Evolutionary conservation across 208 protist genomes (phyloP).

Genomic region (Trypanosomatidae sp.): DNA sequence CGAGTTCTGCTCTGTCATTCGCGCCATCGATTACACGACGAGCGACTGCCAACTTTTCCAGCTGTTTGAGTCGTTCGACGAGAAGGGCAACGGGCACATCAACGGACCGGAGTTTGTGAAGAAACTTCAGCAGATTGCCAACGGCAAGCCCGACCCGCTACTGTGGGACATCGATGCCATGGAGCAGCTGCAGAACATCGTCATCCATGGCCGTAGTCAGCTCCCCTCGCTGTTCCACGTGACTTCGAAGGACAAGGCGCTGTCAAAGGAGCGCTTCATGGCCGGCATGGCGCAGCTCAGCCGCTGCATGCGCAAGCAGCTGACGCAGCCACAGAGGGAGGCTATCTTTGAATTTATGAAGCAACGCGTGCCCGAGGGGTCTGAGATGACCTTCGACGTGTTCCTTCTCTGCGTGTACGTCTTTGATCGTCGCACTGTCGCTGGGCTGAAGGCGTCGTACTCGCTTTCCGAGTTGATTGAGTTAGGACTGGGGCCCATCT

Average conservation of each 20-base stretch:
- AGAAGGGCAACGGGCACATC: slow-evolving; percentile 55
- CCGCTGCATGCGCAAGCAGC: slow-evolving; percentile 78
- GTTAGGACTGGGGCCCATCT: slow-evolving; percentile 43
- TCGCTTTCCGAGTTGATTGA: slow-evolving; percentile 41
- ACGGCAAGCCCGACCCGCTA: slow-evolving; percentile 57
- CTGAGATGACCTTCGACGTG: slow-evolving; percentile 61
- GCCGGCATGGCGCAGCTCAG: slow-evolving; percentile 66
- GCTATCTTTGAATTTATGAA: slow-evolving; percentile 73
- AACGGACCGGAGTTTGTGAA: slow-evolving; percentile 73
- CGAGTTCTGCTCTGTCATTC: slow-evolving; percentile 87
- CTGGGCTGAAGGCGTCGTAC: slow-evolving; percentile 7
- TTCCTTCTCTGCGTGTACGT: slow-evolving; percentile 74
- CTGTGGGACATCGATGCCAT: slow-evolving; percentile 83
- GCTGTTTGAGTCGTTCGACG: slow-evolving; percentile 80
- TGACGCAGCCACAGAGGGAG: slow-evolving; percentile 73
- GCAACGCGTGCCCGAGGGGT: slow-evolving; percentile 36
- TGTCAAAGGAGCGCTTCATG: slow-evolving; percentile 70
- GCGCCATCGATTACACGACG: slow-evolving; percentile 83
- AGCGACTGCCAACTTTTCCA: slow-evolving; percentile 84
- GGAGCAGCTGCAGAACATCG: slow-evolving; percentile 87
- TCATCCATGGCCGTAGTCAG: slow-evolving; percentile 81
- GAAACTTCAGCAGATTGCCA: slow-evolving; percentile 43
- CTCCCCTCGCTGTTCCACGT: slow-evolving; percentile 71
- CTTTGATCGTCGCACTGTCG: slow-evolving; percentile 51
- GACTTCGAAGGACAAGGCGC: slow-evolving; percentile 44